phyloP scores from a whole-genome alignment of 768 basidiomycete species.

The Rubroboletus pulcherrimus region DNA sequence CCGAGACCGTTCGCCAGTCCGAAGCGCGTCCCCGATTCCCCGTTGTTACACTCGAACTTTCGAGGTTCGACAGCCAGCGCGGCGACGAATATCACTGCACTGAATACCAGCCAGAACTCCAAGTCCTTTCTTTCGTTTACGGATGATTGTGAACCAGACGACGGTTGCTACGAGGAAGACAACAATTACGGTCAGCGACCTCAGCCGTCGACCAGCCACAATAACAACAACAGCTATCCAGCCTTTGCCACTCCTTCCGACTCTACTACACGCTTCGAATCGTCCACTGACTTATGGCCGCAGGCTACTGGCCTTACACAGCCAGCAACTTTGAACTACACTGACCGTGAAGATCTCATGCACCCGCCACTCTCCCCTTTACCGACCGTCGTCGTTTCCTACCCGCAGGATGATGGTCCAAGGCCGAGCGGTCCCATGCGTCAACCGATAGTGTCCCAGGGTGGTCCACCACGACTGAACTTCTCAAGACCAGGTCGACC shows the following conservation, averaged over 20 bases:
- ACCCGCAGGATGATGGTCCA: constrained; percentile 30
- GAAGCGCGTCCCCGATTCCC: constrained; percentile 36
- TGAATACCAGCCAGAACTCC: constrained; percentile 13
- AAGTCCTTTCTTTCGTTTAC: constrained; percentile 28
- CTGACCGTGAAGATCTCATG: constrained; percentile 15
- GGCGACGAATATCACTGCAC: constrained; percentile 20
- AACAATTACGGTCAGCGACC: constrained; percentile 34
- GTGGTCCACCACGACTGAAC: constrained; percentile 41
- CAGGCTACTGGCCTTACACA: constrained; percentile 6
- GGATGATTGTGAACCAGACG: constrained; percentile 33
- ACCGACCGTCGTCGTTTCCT: constrained; percentile 56
- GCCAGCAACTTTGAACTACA: constrained; percentile 1
- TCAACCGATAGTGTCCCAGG: constrained; percentile 38
- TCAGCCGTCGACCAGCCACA: background rate
- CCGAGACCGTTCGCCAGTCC: constrained; percentile 8
- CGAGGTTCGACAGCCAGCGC: constrained; percentile 38
- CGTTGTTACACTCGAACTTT: constrained; percentile 49
- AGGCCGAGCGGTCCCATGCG: constrained; percentile 29
- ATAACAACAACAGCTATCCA: background rate
- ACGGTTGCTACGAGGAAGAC: constrained; percentile 38
- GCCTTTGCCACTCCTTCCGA: background rate
- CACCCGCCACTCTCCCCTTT: constrained; percentile 27
- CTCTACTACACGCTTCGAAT: background rate
- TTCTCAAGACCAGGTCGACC: constrained; percentile 63
- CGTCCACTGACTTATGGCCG: constrained; percentile 17